Percentiles rank a stretch among this genome's conserved stretches.
phyloP scores from a whole-genome alignment of 2,329 filamentous ascomycete genomes.

The Apiospora pterosperma region DNA sequence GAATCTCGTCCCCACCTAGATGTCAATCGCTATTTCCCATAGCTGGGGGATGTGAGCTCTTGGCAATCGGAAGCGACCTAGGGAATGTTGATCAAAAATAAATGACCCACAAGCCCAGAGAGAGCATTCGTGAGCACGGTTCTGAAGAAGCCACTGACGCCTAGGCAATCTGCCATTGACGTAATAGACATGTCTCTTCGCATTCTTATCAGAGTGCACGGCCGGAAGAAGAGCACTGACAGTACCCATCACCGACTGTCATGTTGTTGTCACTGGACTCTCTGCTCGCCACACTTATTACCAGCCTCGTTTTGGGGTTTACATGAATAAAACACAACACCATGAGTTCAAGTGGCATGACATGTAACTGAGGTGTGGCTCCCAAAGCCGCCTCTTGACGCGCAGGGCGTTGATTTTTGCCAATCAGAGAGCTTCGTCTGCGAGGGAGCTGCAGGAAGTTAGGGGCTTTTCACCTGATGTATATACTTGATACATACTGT shows the following conservation, averaged over 20 bases:
- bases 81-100: not conserved
- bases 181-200: not conserved
- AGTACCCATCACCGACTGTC: not conserved
- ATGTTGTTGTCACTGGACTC: not conserved
- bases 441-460: not conserved
- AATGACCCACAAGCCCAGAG: not conserved
- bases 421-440: not conserved
- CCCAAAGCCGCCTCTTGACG: not conserved
- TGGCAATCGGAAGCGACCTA: slow-evolving; percentile 12
- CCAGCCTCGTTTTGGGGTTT: not conserved
- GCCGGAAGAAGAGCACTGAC: not conserved
- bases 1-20: slow-evolving; percentile 9
- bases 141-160: not conserved
- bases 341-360: not conserved
- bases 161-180: not conserved
- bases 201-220: not conserved
- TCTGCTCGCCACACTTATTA: not conserved
- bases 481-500: too few species aligned
- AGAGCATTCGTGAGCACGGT: not conserved
- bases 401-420: not conserved
- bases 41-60: not conserved
- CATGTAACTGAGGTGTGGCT: not conserved
- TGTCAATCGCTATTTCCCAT: slow-evolving; percentile 17
- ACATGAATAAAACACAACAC: not conserved
- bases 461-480: not conserved